Conservation (phyloP, 371 early-diverging fungal species). For the Mortierella sp. region DNA sequence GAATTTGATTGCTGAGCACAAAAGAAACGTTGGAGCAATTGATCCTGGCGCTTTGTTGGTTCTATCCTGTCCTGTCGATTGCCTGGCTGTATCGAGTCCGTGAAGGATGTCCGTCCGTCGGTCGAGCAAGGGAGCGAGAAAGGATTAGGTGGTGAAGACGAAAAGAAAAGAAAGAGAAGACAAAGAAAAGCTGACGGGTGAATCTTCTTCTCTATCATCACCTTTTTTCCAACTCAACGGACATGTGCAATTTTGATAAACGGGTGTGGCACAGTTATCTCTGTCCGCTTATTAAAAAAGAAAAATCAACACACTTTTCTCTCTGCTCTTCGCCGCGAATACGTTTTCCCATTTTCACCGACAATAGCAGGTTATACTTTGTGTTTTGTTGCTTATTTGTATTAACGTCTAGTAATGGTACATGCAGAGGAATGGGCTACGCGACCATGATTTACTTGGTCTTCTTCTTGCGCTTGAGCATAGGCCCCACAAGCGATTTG, state of each 20-base stretch:
- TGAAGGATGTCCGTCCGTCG: neutral
- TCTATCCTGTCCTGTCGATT: neutral
- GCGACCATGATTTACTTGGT: slow-evolving; percentile 10
- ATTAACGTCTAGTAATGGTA: neutral
- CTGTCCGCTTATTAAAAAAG: too few species aligned
- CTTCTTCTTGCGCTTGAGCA: slow-evolving; percentile 56
- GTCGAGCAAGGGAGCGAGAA: neutral
- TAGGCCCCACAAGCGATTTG: slow-evolving; percentile 54
- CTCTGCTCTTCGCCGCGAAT: neutral
- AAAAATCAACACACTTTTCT: too few species aligned
- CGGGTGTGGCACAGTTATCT: too few species aligned
- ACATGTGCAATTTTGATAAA: neutral
- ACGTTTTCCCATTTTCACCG: neutral
- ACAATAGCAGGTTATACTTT: neutral
- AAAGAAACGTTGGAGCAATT: neutral
- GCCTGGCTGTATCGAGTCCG: neutral
- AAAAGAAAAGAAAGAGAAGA: neutral
- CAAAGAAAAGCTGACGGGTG: neutral
- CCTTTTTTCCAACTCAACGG: slow-evolving; percentile 11
- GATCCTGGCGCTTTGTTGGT: neutral
- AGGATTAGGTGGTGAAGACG: neutral
- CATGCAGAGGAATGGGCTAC: neutral
- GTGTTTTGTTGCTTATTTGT: neutral
- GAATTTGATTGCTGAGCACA: neutral
- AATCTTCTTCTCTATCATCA: neutral